Evolutionary conservation across 2,329 filamentous ascomycete species (phyloP).

Genomic region (Verticillium albo-atrum): DNA sequence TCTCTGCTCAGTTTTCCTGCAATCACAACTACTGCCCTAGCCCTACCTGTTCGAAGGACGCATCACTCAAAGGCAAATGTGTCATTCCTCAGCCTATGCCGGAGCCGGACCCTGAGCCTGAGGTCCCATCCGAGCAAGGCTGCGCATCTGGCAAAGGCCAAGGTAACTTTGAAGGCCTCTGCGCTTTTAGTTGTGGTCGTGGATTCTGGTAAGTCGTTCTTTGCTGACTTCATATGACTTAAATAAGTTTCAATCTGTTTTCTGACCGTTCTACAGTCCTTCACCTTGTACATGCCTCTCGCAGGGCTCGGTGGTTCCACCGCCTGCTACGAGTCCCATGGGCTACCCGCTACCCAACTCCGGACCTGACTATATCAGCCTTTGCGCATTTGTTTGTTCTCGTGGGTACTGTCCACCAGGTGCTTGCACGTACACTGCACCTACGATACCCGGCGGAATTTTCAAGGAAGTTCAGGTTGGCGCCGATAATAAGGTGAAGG

Average conservation of each 20-base stretch:
- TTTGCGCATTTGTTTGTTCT: constrained; percentile 1
- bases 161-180: constrained; percentile 1
- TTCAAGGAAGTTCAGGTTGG: neutral
- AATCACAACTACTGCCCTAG: constrained; percentile 39
- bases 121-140: neutral
- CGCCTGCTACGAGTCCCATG: neutral
- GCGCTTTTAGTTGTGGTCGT: constrained; percentile 1
- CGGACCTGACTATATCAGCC: neutral
- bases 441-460: neutral
- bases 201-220: neutral
- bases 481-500: neutral
- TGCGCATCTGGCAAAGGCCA: neutral
- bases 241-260: too few species aligned
- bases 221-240: too few species aligned
- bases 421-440: neutral
- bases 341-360: neutral
- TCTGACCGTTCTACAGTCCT: neutral
- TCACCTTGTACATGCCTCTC: neutral
- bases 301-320: neutral
- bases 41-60: constrained; percentile 18
- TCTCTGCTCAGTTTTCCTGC: constrained; percentile 24
- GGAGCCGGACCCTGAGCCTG: neutral
- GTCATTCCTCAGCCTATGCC: neutral
- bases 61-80: neutral
- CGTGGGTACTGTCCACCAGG: constrained; percentile 1